A percentile compares a stretch with the other conserved stretches of the same genome.
Conservation (phyloP, 108 stramenopile species). For the Licmophora abbreviata region DNA sequence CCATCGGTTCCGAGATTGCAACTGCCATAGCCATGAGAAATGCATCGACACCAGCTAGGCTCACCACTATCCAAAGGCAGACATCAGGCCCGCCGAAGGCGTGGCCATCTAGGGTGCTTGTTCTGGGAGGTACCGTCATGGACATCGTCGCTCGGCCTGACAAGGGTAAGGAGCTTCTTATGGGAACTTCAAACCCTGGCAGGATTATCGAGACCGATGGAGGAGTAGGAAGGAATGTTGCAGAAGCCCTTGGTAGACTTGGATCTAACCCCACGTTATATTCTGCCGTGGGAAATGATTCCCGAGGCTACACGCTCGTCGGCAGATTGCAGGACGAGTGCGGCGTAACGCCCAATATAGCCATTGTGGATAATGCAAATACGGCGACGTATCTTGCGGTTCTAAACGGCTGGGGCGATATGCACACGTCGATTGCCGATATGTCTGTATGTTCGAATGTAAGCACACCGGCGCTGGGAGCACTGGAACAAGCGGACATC, state of each 20-base stretch:
- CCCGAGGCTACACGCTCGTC: constrained; percentile 42
- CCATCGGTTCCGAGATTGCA: constrained; percentile 87
- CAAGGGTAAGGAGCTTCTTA: constrained; percentile 10
- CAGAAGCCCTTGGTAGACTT: constrained; percentile 53
- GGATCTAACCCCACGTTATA: constrained; percentile 43
- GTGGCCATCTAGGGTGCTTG: constrained; percentile 40
- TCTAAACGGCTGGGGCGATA: constrained; percentile 47
- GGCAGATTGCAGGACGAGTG: constrained; percentile 29
- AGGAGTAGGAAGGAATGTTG: constrained; percentile 63
- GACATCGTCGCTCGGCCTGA: constrained; percentile 63
- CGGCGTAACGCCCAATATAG: constrained; percentile 21
- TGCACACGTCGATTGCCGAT: constrained; percentile 80
- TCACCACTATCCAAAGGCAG: neutral
- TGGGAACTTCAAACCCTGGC: constrained; percentile 52
- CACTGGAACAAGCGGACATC: constrained; percentile 27
- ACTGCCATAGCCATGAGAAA: constrained; percentile 38
- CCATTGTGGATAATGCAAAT: constrained; percentile 12
- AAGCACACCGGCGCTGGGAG: constrained; percentile 22
- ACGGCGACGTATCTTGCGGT: constrained; percentile 80
- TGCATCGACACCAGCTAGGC: neutral
- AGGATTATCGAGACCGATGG: constrained; percentile 35
- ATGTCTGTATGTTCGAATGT: constrained; percentile 54
- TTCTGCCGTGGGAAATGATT: constrained; percentile 70
- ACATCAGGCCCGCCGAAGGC: neutral
- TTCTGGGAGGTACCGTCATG: constrained; percentile 79